Base-by-base conservation (phyloP, 139 green algal species). In the Monoraphidium neglectum region DNA sequence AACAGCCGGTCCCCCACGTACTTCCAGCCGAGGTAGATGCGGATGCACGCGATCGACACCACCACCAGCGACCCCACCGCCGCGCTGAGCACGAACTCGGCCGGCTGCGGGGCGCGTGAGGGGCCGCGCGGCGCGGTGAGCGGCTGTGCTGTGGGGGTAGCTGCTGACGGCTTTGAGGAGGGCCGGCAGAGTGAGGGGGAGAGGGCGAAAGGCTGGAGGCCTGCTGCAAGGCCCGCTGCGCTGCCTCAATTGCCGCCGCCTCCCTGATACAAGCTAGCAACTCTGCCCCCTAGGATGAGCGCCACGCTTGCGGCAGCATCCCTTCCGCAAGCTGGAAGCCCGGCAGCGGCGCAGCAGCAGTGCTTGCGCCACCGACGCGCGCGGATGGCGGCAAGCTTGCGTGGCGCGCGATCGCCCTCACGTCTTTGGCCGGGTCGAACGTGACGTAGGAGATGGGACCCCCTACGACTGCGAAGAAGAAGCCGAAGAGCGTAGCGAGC, bases 1-100 rank as follows among this genome's bases (percentile, higher is more conserved):
- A 98, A 87, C 40, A 99, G 81, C 4, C 95, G 82, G 65, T 97
- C 91, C 8, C 89, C 89, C 15, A 99, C 94, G 68, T 98, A 99
- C 10, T 81, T 77, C 95, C 95, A 99, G 24, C 88, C 91, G 8
- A 51, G 43, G 43, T 92, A 96, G 69, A 98, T 93, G 72, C 94
- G 91, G 60, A 97, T 68, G 23, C 87, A 78, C 1, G 89, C 86
- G 10, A 93, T 61, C 2, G 90, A 87, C 26, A 94, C 91, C n/a
- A 95, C 90, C 47, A 96, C 24, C 46, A 92, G 72, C 1, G 77
- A 82, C 26, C 93, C 61, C 30, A 43, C 30, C 18, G 18, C 5
- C 18, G 61, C 18, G 32, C 18, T 4, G 16, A 63, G 56, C 26
- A 32, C 10, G n/a, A 63, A 63, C 56, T 30, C 56, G 56, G 56